Percentiles rank a stretch among this genome's conserved stretches.
phyloP scores from a whole-genome alignment of 2,329 filamentous ascomycete species.

The Hirsutella minnesotensis region DNA sequence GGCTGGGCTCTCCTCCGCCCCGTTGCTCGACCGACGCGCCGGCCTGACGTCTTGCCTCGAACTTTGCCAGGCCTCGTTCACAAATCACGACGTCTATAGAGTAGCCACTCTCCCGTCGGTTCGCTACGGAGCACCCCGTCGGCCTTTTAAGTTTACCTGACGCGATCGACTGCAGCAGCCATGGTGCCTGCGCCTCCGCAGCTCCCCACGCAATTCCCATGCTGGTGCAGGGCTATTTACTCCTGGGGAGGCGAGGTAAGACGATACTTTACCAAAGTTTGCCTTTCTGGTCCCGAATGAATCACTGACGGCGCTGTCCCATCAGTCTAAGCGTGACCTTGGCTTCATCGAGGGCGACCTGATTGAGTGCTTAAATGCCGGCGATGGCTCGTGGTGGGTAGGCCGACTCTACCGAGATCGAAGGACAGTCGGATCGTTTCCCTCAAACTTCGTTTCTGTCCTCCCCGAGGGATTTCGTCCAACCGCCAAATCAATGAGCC shows the following conservation, averaged over 20 bases:
- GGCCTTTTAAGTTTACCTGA: neutral
- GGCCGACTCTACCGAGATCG: conserved; percentile 81
- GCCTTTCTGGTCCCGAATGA: neutral
- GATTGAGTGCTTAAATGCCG: conserved; percentile 95
- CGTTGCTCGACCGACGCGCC: conserved; percentile 1
- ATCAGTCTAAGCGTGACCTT: conserved; percentile 75
- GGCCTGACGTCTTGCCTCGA: neutral
- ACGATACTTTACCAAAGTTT: neutral
- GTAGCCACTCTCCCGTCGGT: neutral
- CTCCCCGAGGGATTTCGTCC: conserved; percentile 78
- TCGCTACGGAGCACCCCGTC: neutral
- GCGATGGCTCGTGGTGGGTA: conserved; percentile 98
- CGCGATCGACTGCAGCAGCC: conserved; percentile 7
- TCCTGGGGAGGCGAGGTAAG: conserved; percentile 80
- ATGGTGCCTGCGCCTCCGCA: conserved; percentile 46
- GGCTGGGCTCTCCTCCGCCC: neutral
- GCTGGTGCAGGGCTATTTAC: conserved; percentile 84
- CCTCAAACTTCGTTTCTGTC: conserved; percentile 93
- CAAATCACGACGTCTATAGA: neutral
- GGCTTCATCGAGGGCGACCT: conserved; percentile 96
- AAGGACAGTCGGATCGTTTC: conserved; percentile 84
- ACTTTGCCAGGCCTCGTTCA: neutral
- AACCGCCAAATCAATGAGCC: conserved; percentile 47
- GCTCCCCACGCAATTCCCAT: conserved; percentile 71
- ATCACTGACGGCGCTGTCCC: conserved; percentile 10